Conservation (phyloP, 106 monocot genomes). For the Dioscorea alata region DNA sequence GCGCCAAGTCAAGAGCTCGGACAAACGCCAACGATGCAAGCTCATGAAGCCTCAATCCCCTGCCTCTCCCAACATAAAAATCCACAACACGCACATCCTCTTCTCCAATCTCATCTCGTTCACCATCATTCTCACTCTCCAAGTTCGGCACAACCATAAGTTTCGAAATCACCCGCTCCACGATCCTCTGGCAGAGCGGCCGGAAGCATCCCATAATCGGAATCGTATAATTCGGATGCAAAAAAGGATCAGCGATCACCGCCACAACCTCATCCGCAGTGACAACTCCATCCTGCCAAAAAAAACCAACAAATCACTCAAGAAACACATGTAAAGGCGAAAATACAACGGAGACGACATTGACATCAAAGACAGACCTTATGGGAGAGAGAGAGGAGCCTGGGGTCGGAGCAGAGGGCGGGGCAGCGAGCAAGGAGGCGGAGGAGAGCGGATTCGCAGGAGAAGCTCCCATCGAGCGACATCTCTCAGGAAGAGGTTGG, state of each 20-base stretch:
- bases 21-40: slow-evolving; percentile 67
- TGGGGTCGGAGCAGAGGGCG: slow-evolving; percentile 27
- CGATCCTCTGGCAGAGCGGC: slow-evolving; percentile 39
- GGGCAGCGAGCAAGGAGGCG: slow-evolving; percentile 69
- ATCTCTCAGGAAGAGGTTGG: slow-evolving; percentile 25
- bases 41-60: slow-evolving; percentile 78
- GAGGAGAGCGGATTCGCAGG: slow-evolving; percentile 32
- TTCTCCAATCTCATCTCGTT: slow-evolving; percentile 42
- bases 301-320: not conserved
- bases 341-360: not conserved
- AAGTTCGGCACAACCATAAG: slow-evolving; percentile 21
- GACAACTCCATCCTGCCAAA: slow-evolving; percentile 23
- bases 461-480: slow-evolving; percentile 68
- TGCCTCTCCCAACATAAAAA: slow-evolving; percentile 55
- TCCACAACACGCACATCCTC: slow-evolving; percentile 49
- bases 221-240: slow-evolving; percentile 84
- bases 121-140: slow-evolving; percentile 14
- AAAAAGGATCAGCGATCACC: slow-evolving; percentile 59
- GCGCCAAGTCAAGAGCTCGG: slow-evolving; percentile 71
- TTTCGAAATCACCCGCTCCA: slow-evolving; percentile 36
- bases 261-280: slow-evolving; percentile 44
- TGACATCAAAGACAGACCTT: slow-evolving; percentile 21
- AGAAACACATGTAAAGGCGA: not conserved
- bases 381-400: slow-evolving; percentile 29
- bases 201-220: slow-evolving; percentile 86